Conservation (phyloP, 352 stramenopile genomes). For the Phytophthora melonis region DNA sequence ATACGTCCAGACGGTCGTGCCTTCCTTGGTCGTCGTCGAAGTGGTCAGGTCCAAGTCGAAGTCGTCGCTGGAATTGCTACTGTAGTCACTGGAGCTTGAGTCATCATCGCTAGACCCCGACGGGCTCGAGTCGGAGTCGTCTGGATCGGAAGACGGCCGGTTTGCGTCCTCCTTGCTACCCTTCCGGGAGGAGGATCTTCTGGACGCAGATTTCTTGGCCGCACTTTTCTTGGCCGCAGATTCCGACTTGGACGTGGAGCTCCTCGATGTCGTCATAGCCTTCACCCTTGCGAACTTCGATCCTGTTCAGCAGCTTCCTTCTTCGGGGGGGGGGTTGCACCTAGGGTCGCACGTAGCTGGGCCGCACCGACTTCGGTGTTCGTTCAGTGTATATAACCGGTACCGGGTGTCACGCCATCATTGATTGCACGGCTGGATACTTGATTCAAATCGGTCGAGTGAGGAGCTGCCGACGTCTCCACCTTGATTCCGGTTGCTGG, state of each 20-base stretch:
- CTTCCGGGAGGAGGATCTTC: no score
- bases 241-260: neutral
- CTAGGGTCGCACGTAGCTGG: neutral
- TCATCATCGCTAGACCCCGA: no score
- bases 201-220: no score
- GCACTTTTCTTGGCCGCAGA: neutral
- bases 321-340: neutral
- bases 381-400: neutral
- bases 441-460: neutral
- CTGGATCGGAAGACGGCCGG: no score
- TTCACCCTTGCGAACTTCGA: neutral
- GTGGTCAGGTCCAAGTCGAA: no score
- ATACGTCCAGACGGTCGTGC: no score
- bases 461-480: neutral
- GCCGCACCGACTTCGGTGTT: neutral
- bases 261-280: neutral
- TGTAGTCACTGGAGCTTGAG: no score
- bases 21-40: no score
- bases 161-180: no score
- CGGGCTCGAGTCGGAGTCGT: no score
- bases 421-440: neutral
- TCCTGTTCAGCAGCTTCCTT: neutral
- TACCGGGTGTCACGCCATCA: neutral
- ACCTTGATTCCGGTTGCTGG: neutral
- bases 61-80: no score